A percentile compares a stretch with the other conserved stretches of the same genome.
These are phyloP conservation scores for Russula brevipes DNA, from an alignment of 768 basidiomycete genomes.

Conservation along the genomic window DNA sequence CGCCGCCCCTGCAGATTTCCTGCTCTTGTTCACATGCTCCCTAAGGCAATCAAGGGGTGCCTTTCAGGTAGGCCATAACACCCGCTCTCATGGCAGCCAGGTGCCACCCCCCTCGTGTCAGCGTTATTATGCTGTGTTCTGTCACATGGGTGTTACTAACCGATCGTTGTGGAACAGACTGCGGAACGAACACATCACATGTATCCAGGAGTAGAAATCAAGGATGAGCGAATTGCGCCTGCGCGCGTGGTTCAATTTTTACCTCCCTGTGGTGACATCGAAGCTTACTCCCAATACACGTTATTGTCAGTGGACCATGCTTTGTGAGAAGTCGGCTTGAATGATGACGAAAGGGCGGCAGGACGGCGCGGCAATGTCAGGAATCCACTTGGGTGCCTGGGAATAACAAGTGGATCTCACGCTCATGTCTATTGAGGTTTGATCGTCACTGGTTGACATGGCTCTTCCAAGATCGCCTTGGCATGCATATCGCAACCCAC, in stretches of 20 bases:
- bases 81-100: neutral
- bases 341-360: neutral
- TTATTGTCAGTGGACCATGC: neutral
- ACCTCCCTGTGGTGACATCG: neutral
- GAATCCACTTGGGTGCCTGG: no score
- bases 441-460: neutral
- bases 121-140: neutral
- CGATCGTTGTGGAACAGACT: neutral
- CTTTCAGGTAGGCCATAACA: neutral
- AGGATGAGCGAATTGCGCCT: neutral
- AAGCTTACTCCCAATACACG: neutral
- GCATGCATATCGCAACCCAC: no score
- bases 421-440: neutral
- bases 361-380: neutral
- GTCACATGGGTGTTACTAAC: neutral
- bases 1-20: neutral
- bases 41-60: neutral
- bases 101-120: neutral
- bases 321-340: neutral
- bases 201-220: neutral
- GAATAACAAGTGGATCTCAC: neutral
- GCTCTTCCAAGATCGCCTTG: neutral
- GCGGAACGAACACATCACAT: no score
- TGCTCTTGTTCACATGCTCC: neutral
- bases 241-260: neutral